Evolutionary conservation across 2,329 filamentous ascomycete genomes (phyloP), one percentile per base, ranked within the genome.

Genomic region (Phyllosticta citrichinensis): DNA sequence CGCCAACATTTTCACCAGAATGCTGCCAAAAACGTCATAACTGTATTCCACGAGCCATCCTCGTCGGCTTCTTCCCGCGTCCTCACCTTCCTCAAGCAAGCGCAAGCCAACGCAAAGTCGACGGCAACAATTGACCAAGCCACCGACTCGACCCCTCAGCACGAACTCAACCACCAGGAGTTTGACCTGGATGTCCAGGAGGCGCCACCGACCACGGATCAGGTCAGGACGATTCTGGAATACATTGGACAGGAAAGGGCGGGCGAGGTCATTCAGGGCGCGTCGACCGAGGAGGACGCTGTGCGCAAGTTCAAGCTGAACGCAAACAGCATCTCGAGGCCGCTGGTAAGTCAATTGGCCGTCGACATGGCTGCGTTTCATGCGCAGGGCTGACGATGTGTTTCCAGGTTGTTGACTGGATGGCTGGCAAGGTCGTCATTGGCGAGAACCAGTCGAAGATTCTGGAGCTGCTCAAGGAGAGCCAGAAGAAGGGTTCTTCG

Each of bases 151-250:
- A 70, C 79, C 11, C 72, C 78, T 11, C 85, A 91, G 73, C 82
- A 80, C 54, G 76, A 81, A 74, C 68, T 76, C 62, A 70, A 85
- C 78, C 79, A 81, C 64, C 80, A 83, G 57, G 85, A 92, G 57
- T 99, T 97, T 75, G 87, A 97, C 70, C 83, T 97, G 61, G 87
- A 95, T 68, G 82, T 96, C 50, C 90, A 89, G 62, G 91, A 94
- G 71, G 82, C 83, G 0, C 77, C 85, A 20, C 94, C 94, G 1
- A 99, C 94, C 0, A 71, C 80, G 50, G 89, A 93, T 70, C 92
- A 96, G 75, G 79, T 96, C 63, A 83, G 84, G 76, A 94, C 83
- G 63, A 95, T 96, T 66, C 75, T 96, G 60, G 88, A 92, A 64
- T 96, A 95, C 71, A 80, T 93, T 50, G 90, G 89, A 60, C 74